Base-by-base conservation (phyloP, 495 filamentous ascomycete genomes). In the Pyrenula aspistea region DNA sequence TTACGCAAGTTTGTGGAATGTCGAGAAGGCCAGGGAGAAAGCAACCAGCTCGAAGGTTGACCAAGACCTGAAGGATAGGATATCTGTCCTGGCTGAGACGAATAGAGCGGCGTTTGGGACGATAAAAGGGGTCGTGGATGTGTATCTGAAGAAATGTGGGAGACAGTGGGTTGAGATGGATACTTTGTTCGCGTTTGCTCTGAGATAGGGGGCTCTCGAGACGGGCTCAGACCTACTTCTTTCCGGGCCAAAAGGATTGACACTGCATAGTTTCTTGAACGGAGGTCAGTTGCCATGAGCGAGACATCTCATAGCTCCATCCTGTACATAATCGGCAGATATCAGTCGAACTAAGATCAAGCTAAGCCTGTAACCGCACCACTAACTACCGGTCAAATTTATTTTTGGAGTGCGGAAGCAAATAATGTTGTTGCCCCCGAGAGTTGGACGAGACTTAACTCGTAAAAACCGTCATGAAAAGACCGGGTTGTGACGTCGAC, bases 81-180 rank as follows among this genome's bases (percentile, higher is more conserved):
- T 88, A 25, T 68, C 76, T 12, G 83, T 83, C 31, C 76, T 96
- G 61, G 89, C 81, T 24, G 87, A 87, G 64, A 82, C 87, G 67
- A 97, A 97, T 67, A 73, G 86, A 25, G 74, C 73, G 31, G 69
- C 89, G 63, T 97, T 97, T 67, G 80, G 63, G 19, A 89, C 87
- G 8, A 72, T 91, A 51, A 84, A 79, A 71, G 79, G 76, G 1
- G 83, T 88, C n/a, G 90, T 94, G 11, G 89, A 89, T 58, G 83
- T 70, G 65, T 94, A 96, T 73, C 69, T 98, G 69, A 88, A 88
- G 66, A 93, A 90, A 76, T 96, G 90, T 75, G 93, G 94, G 31
- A 76, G 91, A 67, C 87, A 87, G 71, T 97, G 90, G 90, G 93
- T 98, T 55, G 88, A 88, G 57, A 98, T 97, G 93, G 90, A 92